Base-by-base conservation (phyloP, 441 rosid genomes). In the Populus hybrid region DNA sequence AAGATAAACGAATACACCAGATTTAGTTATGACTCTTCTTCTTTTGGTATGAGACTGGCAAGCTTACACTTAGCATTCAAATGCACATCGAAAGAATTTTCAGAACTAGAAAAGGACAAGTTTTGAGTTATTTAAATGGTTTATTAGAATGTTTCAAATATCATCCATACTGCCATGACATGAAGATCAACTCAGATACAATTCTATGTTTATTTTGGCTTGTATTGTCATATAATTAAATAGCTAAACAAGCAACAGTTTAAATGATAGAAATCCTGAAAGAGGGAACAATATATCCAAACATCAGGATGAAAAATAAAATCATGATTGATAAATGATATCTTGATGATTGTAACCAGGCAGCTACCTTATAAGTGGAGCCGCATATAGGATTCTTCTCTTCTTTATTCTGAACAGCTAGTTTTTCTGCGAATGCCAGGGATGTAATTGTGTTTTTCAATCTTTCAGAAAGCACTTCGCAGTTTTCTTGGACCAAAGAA, bases 321-420 rank as follows among this genome's bases (percentile, higher is more conserved):
- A 88, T 57, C 57, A 91, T 74, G 68, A 91, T n/a, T 50, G 84
- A 84, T 74, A 82, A 74, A 83, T 79, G 80, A 81, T 82, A 89
- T 85, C 88, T 84, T 81, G 89, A 81, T 63, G 83, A 79, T 83
- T 64, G 86, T 89, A 91, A 79, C 89, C 85, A 87, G 84, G 88
- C 87, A 84, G 89, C 96, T 95, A 95, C 98, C 98, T 93, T 84
- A 85, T 82, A 68, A 57, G 85, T 59, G 86, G 86, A 82, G 79
- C 81, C 78, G 70, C 83, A 80, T 59, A 32, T 61, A 28, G 77
- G 80, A 76, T 83, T 79, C 79, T 79, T 82, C 63, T 57, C 86
- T 79, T 85, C 86, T 75, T 84, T 76, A 57, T 67, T 78, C 79
- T 77, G 83, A 8, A 66, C 19, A 66, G 76, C 61, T 28, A 69